Percentiles rank a stretch among this genome's conserved stretches.
Conservation (phyloP, 2,329 filamentous ascomycete genomes). For the Apiospora sp. region DNA sequence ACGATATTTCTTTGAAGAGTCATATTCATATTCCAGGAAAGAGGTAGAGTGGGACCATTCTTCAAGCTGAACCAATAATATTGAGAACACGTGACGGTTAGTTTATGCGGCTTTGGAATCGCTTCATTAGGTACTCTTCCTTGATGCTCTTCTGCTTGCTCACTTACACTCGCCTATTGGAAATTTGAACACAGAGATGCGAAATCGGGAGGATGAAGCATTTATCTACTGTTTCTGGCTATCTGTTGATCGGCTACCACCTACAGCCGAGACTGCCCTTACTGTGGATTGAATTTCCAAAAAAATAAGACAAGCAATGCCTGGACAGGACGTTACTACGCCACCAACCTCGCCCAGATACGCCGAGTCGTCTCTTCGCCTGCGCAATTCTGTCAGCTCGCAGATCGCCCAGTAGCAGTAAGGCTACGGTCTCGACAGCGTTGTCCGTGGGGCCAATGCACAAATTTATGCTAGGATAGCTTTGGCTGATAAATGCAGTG, state of each 20-base stretch:
- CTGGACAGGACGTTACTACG: background rate
- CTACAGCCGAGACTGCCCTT: background rate
- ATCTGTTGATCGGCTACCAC: background rate
- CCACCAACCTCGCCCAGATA: background rate
- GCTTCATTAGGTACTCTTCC: no score
- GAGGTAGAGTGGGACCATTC: background rate
- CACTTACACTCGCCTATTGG: background rate
- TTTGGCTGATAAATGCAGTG: no score
- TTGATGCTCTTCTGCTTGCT: background rate
- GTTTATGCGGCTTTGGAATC: background rate
- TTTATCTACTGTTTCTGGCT: background rate
- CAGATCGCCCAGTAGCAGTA: no score
- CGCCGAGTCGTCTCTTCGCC: background rate
- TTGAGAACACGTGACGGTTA: background rate
- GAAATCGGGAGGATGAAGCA: background rate
- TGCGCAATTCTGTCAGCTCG: background rate
- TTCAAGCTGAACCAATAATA: background rate
- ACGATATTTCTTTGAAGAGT: no score
- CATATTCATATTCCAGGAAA: background rate
- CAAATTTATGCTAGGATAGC: background rate
- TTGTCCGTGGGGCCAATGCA: background rate
- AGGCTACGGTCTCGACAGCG: background rate
- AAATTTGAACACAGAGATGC: background rate
- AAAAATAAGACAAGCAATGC: background rate
- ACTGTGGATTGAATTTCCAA: background rate